Percentiles rank a stretch among this genome's conserved stretches.
Evolutionary conservation across 257 asterid species (phyloP).

Genomic region (Oldenlandia corymbosa): DNA sequence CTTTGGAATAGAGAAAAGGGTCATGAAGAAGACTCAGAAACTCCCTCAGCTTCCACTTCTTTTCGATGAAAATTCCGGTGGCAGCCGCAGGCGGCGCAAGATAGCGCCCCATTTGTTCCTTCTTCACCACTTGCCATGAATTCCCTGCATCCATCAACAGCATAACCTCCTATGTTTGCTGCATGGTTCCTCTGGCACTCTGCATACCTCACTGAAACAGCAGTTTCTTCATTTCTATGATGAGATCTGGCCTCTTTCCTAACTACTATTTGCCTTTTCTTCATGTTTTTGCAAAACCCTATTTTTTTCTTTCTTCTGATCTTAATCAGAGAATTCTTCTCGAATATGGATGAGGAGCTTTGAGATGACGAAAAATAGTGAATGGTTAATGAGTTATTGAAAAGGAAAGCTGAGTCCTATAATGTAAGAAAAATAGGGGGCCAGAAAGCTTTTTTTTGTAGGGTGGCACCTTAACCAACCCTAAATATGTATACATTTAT

Average conservation of each 20-base stretch:
- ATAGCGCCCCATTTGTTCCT: slow-evolving; percentile 21
- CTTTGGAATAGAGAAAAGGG: background rate
- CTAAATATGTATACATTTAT: slow-evolving; percentile 18
- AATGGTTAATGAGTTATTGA: background rate
- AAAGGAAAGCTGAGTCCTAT: slow-evolving; percentile 1
- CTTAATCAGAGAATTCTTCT: background rate
- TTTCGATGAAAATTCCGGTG: slow-evolving; percentile 25
- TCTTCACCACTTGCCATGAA: slow-evolving; percentile 37
- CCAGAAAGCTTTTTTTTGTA: background rate
- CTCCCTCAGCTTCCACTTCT: slow-evolving; percentile 26
- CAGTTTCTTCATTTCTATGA: slow-evolving; percentile 9
- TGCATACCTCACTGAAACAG: slow-evolving; percentile 21
- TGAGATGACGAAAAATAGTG: too few species aligned
- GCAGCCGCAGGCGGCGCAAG: slow-evolving; percentile 38
- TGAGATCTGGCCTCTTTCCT: slow-evolving; percentile 22
- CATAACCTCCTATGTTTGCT: slow-evolving; percentile 33
- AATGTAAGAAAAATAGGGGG: background rate
- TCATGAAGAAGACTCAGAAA: slow-evolving; percentile 19
- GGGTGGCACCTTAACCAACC: slow-evolving; percentile 18
- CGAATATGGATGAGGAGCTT: slow-evolving; percentile 6
- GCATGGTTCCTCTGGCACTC: slow-evolving; percentile 45
- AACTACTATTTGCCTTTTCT: slow-evolving; percentile 23
- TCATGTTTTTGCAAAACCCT: slow-evolving; percentile 19
- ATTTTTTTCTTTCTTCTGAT: background rate
- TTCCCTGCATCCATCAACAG: slow-evolving; percentile 40